Conservation (phyloP, 169 alveolate genomes). For the Plasmodium inui region DNA sequence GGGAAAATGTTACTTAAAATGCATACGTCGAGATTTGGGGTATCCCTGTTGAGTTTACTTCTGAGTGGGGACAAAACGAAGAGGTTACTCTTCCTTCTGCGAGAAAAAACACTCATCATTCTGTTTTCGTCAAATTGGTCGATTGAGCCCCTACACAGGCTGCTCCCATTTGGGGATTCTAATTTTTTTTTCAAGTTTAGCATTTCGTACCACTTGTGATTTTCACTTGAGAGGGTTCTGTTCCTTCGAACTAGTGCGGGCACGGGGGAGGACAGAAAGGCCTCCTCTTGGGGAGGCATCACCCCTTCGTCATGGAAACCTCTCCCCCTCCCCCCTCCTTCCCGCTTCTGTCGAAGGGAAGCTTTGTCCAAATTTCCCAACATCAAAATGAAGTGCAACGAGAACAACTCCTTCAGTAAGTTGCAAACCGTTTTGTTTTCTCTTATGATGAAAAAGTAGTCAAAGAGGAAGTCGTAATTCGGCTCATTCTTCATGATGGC, state of each 20-base stretch:
- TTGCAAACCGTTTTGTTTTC: background rate
- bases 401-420: constrained; percentile 8
- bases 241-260: constrained; percentile 9
- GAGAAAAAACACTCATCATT: constrained; percentile 10
- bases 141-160: background rate
- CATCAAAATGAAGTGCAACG: constrained; percentile 19
- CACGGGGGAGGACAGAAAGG: background rate
- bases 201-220: constrained; percentile 36
- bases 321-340: background rate
- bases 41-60: background rate
- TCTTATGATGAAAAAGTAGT: constrained; percentile 1
- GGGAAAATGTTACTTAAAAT: constrained; percentile 19
- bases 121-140: background rate
- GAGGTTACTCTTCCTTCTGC: background rate
- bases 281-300: background rate
- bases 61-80: background rate
- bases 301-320: background rate
- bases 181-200: constrained; percentile 25
- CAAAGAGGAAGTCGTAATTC: constrained; percentile 10
- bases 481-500: constrained; percentile 24
- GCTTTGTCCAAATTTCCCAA: background rate
- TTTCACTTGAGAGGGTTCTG: background rate
- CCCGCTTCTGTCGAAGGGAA: background rate
- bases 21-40: constrained; percentile 12
- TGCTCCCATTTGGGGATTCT: background rate